A percentile compares a stretch with the other conserved stretches of the same genome.
phyloP scores from a whole-genome alignment of 495 filamentous ascomycete species.

The Penicillium maclennaniae region DNA sequence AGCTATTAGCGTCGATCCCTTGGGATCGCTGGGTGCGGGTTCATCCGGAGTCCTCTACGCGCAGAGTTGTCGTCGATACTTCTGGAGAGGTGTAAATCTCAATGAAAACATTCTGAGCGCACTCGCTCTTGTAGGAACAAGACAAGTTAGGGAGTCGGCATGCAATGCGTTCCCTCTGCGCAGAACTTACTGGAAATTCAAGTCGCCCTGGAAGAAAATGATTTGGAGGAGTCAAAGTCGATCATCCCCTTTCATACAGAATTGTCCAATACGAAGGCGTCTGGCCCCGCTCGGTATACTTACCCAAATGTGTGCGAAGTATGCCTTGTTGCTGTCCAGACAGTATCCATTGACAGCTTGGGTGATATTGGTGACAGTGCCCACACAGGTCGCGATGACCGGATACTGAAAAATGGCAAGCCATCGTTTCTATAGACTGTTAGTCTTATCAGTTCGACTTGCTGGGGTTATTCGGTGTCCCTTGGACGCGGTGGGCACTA shows the following conservation, averaged over 20 bases:
- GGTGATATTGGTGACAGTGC: constrained; percentile 28
- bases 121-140: not conserved
- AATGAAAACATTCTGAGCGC: not conserved
- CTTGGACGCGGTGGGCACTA: not conserved
- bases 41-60: not conserved
- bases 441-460: not conserved
- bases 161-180: not conserved
- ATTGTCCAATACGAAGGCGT: not conserved
- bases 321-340: constrained; percentile 17
- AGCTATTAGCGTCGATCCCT: no score
- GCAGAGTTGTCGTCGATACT: no score
- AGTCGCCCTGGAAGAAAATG: not conserved
- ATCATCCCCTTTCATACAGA: not conserved
- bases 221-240: no score
- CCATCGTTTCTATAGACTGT: constrained; percentile 19
- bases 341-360: constrained; percentile 28
- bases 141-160: not conserved
- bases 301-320: constrained; percentile 39
- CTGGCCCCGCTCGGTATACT: not conserved
- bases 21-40: no score
- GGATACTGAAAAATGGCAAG: constrained; percentile 30
- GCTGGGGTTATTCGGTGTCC: no score
- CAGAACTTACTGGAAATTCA: no score
- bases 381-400: constrained; percentile 21
- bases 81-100: not conserved